Base-by-base conservation (phyloP, 306 rosid species). In the Hippophae rhamnoides region DNA sequence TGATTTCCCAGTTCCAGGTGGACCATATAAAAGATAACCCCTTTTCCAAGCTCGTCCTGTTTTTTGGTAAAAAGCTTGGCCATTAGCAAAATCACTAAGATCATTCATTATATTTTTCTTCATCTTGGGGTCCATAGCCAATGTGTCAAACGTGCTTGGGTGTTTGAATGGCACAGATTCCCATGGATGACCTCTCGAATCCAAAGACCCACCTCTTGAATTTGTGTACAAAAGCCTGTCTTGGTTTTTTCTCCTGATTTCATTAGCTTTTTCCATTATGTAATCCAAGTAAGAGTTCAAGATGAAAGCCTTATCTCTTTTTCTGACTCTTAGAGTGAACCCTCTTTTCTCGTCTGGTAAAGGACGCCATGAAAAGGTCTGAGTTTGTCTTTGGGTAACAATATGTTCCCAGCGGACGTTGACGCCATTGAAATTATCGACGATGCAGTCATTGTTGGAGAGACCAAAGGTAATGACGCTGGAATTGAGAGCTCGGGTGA, bases 31-130 rank as follows among this genome's bases (percentile, higher is more conserved):
- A 8, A 92, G 86, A 50, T 92, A 92, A 1, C 99, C 99, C 13
- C 99, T 73, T 40, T 92, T 92, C 99, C 99, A 92, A 3, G 99
- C 96, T 6, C 99, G 73, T 0, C 99, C 99, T 0, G 97, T 92
- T 12, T 70, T 85, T 62, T 92, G 97, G 47, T 92, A 92, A 58
- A 92, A 92, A 0, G 61, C n/a, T 41, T 92, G 89, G 1, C 97
- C 95, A 10, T 68, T 82, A 0, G 90, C 96, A 10, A 93, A 93
- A 12, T 93, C 97, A 7, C 10, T 27, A 26, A 93, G 79, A 72
- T 93, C 99, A 2, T 81, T 81, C 97, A 88, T 86, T 10, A 93
- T 86, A 75, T 73, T 72, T 6, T 48, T 54, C 69, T 93, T 93
- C 69, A 51, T 70, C 6, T 6, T 25, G 5, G 95, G 99, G 64